These are phyloP conservation scores for Peronospora destructor DNA, from an alignment of 352 stramenopile genomes.

Conservation along the genomic window DNA sequence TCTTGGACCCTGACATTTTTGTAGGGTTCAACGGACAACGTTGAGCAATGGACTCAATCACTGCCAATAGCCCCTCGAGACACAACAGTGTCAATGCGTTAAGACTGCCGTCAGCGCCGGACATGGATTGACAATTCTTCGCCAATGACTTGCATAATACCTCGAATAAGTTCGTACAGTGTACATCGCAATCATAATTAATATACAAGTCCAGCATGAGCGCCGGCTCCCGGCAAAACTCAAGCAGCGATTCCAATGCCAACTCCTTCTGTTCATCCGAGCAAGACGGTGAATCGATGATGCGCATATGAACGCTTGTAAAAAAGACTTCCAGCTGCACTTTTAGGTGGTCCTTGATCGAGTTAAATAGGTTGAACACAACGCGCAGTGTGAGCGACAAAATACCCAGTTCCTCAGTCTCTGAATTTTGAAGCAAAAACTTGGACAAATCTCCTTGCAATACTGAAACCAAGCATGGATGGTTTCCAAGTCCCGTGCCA, in stretches of 20 bases:
- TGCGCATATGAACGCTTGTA: constrained; percentile 94
- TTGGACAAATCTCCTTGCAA: constrained; percentile 94
- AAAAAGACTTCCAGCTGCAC: constrained; percentile 99
- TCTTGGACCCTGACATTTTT: constrained; percentile 22
- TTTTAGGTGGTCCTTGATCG: constrained; percentile 98
- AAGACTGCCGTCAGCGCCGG: constrained; percentile 45
- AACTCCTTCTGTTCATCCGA: constrained; percentile 83
- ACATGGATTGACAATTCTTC: constrained; percentile 77
- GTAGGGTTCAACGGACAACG: constrained; percentile 57
- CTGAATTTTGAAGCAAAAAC: constrained; percentile 92
- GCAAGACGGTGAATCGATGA: constrained; percentile 83
- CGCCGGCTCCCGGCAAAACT: constrained; percentile 95
- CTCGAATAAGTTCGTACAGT: constrained; percentile 98
- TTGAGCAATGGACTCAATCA: constrained; percentile 90
- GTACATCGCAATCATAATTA: constrained; percentile 99
- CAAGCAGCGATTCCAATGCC: constrained; percentile 90
- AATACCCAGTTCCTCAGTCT: constrained; percentile 92
- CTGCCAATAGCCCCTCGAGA: constrained; percentile 84
- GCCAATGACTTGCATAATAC: constrained; percentile 92
- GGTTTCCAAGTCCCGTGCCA: constrained; percentile 72
- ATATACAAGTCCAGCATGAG: constrained; percentile 98
- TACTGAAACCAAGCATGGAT: constrained; percentile 80
- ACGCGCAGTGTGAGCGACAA: constrained; percentile 90
- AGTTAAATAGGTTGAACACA: constrained; percentile 99
- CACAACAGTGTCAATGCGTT: constrained; percentile 70